Base-by-base conservation (phyloP, 371 early-diverging fungal species). In the Encephalitozoon hellem region DNA sequence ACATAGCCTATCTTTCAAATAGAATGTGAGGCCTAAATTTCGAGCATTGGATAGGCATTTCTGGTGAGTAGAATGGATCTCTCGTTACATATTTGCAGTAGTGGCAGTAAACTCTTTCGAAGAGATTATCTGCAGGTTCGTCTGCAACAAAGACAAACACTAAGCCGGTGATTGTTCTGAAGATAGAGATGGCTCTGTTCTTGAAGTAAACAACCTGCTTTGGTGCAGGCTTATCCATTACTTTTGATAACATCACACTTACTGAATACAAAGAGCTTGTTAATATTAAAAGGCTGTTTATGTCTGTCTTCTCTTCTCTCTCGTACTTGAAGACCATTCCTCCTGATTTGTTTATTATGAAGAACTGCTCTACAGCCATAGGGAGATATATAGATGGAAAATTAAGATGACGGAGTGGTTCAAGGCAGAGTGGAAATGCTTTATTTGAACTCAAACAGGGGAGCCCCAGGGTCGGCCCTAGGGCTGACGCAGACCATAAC, bases 81-180 rank as follows among this genome's bases (percentile, higher is more conserved):
- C 94, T 94, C 90, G 95, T 91, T 32, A 92, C 95, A 83, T 89
- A 96, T 81, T 96, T 94, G 70, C 92, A 88, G 83, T 94, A 97
- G 5, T 90, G 82, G 68, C 90, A 90, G 74, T 96, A 94, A 11
- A 93, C 87, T 72, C 85, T 88, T 41, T 87, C 86, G 87, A 93
- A 69, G 6, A 51, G 9, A 6, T n/a, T 0, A 21, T 72, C 28
- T n/a, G 18, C 21, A 32, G 45, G 38, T 28, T 59, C 26, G 28
- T 52, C 34, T 38, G 53, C 38, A 12, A 74, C 70, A 71, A 78
- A 74, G 9, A 78, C 49, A 69, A 78, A 78, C 28, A 63, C 39
- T 9, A 38, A 21, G 38, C 49, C 28, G 23, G 79, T 74, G 30
- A 42, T 23, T 38, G 79, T 74, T 23, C 25, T 52, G 41, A 52